Evolutionary conservation across 108 stramenopile genomes (phyloP).

Genomic region (Skeletonema marinoi): DNA sequence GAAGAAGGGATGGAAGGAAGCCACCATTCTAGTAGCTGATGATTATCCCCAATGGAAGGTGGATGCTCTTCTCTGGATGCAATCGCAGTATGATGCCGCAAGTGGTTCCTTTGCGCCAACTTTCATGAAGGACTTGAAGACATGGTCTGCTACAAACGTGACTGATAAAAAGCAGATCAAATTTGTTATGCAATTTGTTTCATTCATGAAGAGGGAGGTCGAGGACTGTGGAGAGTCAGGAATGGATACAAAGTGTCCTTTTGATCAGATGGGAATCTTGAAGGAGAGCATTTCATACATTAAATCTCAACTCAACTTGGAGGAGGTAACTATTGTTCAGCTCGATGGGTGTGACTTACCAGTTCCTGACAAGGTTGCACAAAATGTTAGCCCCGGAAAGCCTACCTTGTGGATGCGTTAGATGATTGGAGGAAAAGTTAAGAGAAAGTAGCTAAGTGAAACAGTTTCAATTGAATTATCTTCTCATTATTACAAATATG

Average conservation of each 20-base stretch:
- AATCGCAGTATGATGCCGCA: slow-evolving; percentile 61
- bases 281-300: slow-evolving; percentile 70
- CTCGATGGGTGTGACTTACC: slow-evolving; percentile 49
- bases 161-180: slow-evolving; percentile 90
- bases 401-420: slow-evolving; percentile 79
- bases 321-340: slow-evolving; percentile 59
- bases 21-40: slow-evolving; percentile 78
- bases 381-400: slow-evolving; percentile 77
- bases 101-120: slow-evolving; percentile 47
- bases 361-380: slow-evolving; percentile 59
- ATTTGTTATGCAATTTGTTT: slow-evolving; percentile 92
- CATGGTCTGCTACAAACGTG: slow-evolving; percentile 67
- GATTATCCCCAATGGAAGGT: slow-evolving; percentile 90
- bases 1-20: slow-evolving; percentile 72
- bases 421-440: neutral
- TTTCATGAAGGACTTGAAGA: slow-evolving; percentile 82
- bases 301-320: slow-evolving; percentile 66
- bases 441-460: neutral
- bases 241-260: slow-evolving; percentile 85
- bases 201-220: slow-evolving; percentile 90
- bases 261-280: slow-evolving; percentile 81
- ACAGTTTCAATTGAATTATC: slow-evolving; percentile 1
- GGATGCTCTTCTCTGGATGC: slow-evolving; percentile 83
- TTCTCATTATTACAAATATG: slow-evolving; percentile 68
- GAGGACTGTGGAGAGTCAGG: slow-evolving; percentile 85